Evolutionary conservation across 176 grass and related monocot species (phyloP), one percentile per base, ranked within the genome.

Genomic region (Oryza officinalis): DNA sequence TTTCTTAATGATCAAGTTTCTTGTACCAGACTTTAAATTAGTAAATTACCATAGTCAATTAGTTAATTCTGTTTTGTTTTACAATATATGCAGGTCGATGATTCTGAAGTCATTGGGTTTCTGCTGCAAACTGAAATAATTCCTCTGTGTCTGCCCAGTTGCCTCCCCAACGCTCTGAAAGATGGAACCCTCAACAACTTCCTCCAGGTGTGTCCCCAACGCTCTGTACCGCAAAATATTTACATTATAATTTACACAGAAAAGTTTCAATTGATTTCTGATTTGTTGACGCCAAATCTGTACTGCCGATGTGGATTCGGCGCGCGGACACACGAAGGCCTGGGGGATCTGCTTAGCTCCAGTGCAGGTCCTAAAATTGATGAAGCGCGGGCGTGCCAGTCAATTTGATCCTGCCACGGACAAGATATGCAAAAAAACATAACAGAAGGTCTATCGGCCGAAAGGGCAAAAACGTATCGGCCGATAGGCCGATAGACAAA

Each of bases 101-200:
- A 96, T 89, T 86, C 75, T 67, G 87, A 94, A 78, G 96, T 94
- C 35, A 84, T 94, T 77, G 85, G 81, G 3, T 96, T 89, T 90
- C 87, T 99, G 77, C 91, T 99, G 44, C 72, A 78, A n/a, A 84
- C 86, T 85, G 91, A 96, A 99, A 90, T 96, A 83, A 86, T 99
- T 80, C 91, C 96, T 37, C 80, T 98, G 4, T 98, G 96, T 73
- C 44, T 98, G 17, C 93, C 86, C 27, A 87, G 20, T 63, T 77
- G 75, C 44, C 85, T 98, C 8, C 96, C 93, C 5, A 83, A 73
- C 2, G 89, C 87, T 60, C 79, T 98, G 85, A 94, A 80, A 74
- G 87, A 98, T 10, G 85, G 95, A 8, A 93, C 95, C 49, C 89
- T 98, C 35, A 89, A 92, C 81, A 74, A 27, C 59, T 88, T 87